Conservation (phyloP, 2,329 filamentous ascomycete genomes). For the Pseudogymnoascus sp. region DNA sequence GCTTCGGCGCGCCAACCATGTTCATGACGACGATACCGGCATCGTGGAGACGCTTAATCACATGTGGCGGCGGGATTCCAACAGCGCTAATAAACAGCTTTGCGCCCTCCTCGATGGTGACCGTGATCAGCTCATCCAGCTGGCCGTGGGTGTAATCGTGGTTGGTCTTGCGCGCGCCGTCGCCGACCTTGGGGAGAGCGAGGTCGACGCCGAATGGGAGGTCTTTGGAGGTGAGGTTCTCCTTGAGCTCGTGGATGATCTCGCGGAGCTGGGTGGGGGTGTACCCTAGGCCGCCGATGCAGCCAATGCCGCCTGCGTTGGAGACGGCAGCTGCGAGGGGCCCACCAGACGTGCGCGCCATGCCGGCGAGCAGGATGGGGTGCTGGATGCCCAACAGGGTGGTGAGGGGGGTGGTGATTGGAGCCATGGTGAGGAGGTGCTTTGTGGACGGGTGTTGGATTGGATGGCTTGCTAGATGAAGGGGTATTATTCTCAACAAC, state of each 20-base stretch:
- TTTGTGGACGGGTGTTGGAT: not conserved
- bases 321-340: constrained; percentile 76
- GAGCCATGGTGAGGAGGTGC: constrained; percentile 17
- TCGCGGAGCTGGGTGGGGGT: constrained; percentile 65
- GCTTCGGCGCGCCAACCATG: constrained; percentile 90
- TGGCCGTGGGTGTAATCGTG: constrained; percentile 91
- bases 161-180: constrained; percentile 77
- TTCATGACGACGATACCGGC: constrained; percentile 87
- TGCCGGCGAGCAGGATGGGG: constrained; percentile 86
- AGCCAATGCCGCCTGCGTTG: constrained; percentile 66
- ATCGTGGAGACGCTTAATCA: constrained; percentile 69
- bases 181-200: constrained; percentile 82
- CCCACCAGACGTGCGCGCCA: constrained; percentile 78
- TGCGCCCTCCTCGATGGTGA: constrained; percentile 77
- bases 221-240: constrained; percentile 53
- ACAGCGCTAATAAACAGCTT: constrained; percentile 81
- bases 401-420: constrained; percentile 71
- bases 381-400: constrained; percentile 74
- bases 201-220: constrained; percentile 89
- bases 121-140: constrained; percentile 78
- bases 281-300: constrained; percentile 64
- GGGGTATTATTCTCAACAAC: not conserved
- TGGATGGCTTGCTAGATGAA: not conserved
- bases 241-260: constrained; percentile 82
- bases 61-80: constrained; percentile 67